Evolutionary conservation across 306 rosid genomes (phyloP).

Genomic region (Elaeagnus macrophylla): DNA sequence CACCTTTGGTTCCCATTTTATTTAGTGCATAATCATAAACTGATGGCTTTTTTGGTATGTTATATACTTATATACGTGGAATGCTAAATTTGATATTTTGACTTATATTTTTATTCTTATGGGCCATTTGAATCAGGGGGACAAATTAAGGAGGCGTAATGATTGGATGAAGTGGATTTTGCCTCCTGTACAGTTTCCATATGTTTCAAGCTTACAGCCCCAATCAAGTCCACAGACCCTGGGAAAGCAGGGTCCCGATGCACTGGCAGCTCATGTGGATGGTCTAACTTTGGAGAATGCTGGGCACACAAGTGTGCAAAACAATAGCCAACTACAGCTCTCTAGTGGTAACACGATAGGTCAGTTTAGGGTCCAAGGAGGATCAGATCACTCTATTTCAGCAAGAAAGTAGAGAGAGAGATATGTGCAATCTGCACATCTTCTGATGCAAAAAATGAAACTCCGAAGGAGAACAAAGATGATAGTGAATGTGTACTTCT

Average conservation of each 20-base stretch:
- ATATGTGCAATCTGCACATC: slow-evolving; percentile 23
- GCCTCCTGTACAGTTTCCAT: slow-evolving; percentile 34
- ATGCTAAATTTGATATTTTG: slow-evolving; percentile 1
- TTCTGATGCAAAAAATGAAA: not conserved
- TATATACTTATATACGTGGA: no score
- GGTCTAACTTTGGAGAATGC: slow-evolving; percentile 28
- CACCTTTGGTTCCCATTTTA: no score
- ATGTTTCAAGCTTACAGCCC: slow-evolving; percentile 6
- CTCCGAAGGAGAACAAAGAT: slow-evolving; percentile 8
- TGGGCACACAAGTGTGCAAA: slow-evolving; percentile 6
- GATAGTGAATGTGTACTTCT: slow-evolving; percentile 21
- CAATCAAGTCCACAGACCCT: slow-evolving; percentile 14
- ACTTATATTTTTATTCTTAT: slow-evolving; percentile 3
- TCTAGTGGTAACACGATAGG: slow-evolving; percentile 26
- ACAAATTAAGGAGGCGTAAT: slow-evolving; percentile 61
- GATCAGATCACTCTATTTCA: slow-evolving; percentile 33
- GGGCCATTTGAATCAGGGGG: slow-evolving; percentile 40
- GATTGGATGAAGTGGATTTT: slow-evolving; percentile 68
- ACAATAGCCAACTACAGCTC: slow-evolving; percentile 26
- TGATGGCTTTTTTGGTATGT: no score
- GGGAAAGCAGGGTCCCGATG: slow-evolving; percentile 32
- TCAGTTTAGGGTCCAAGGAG: slow-evolving; percentile 28
- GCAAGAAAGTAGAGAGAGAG: slow-evolving; percentile 39
- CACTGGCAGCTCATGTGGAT: slow-evolving; percentile 37
- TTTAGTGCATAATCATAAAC: no score